Conservation (phyloP, 305 asterid genomes). For the Fraxinus baroniana region DNA sequence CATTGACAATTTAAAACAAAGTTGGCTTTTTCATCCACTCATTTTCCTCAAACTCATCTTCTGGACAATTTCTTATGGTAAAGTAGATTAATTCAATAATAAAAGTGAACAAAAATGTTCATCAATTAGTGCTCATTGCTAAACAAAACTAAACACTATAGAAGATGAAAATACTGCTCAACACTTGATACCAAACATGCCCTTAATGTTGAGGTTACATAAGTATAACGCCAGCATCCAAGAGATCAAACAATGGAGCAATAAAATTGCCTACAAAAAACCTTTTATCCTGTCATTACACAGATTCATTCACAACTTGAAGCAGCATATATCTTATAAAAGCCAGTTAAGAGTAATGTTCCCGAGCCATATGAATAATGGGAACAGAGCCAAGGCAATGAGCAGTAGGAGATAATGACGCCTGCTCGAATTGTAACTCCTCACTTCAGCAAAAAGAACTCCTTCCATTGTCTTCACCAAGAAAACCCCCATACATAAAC, state of each 20-base stretch:
- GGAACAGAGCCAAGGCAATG: constrained; percentile 62
- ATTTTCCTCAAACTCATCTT: too few relatives aligned
- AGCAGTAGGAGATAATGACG: constrained; percentile 55
- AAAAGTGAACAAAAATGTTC: neutral
- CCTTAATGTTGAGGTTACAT: neutral
- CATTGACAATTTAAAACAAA: too few relatives aligned
- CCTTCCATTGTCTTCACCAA: constrained; percentile 65
- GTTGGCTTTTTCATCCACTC: too few relatives aligned
- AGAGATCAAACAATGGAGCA: neutral
- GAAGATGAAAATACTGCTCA: neutral
- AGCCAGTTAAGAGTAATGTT: constrained; percentile 55
- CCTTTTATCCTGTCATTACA: neutral
- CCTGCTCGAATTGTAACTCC: constrained; percentile 55
- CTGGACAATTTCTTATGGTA: too few relatives aligned
- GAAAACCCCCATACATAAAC: constrained; percentile 43
- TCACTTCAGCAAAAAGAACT: constrained; percentile 62
- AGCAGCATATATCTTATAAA: constrained; percentile 15
- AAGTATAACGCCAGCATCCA: neutral
- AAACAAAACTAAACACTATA: neutral
- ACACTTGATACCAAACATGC: neutral
- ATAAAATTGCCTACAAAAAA: neutral
- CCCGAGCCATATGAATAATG: constrained; percentile 55
- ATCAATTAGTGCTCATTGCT: neutral
- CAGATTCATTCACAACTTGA: neutral
- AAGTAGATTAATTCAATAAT: neutral